These are phyloP conservation scores for Erodium chrysanthum DNA, from an alignment of 441 rosid genomes.

Conservation along the genomic window DNA sequence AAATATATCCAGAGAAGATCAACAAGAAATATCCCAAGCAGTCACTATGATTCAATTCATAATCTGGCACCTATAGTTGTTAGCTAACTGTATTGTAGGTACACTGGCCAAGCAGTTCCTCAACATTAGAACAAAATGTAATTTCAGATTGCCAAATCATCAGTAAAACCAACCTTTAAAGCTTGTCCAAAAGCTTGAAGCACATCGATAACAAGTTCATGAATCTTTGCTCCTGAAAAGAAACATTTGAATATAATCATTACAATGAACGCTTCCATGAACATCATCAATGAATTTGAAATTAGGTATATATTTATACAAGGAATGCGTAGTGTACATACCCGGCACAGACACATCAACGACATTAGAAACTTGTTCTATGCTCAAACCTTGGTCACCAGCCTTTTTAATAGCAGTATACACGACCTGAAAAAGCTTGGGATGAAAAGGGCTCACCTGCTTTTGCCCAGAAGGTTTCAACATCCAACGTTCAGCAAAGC, in stretches of 20 bases:
- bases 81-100: neutral
- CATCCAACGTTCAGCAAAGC: constrained; percentile 42
- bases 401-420: constrained; percentile 61
- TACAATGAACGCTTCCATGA: constrained; percentile 10
- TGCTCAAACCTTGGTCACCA: constrained; percentile 83
- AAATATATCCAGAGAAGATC: no score
- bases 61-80: neutral
- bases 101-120: no score
- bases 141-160: constrained; percentile 12
- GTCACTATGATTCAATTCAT: no score
- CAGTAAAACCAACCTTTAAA: constrained; percentile 49
- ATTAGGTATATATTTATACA: neutral
- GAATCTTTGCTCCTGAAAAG: constrained; percentile 40
- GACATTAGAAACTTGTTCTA: constrained; percentile 47
- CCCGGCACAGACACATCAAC: constrained; percentile 30
- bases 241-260: constrained; percentile 21
- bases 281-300: constrained; percentile 6
- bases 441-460: constrained; percentile 29
- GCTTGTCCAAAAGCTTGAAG: constrained; percentile 77
- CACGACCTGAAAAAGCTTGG: constrained; percentile 42
- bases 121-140: constrained; percentile 6
- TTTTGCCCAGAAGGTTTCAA: constrained; percentile 29
- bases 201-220: constrained; percentile 46
- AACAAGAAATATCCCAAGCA: no score
- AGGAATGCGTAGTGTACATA: constrained; percentile 14